Conservation (phyloP, 768 basidiomycete species). For the Xerocomellus dryophilus region DNA sequence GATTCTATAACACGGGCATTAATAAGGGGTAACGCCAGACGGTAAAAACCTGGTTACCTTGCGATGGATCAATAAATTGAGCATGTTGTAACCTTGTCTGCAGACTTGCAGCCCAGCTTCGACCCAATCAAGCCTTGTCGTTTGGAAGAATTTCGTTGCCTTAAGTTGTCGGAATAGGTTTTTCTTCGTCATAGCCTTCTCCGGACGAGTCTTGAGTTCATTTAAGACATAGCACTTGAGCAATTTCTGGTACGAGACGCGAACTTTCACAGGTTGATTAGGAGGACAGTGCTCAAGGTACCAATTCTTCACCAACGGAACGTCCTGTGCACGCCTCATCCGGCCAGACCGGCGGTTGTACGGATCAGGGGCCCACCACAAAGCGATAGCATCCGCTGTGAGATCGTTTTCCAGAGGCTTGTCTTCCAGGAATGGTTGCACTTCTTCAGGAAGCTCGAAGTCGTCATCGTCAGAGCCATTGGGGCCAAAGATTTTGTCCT, state of each 20-base stretch:
- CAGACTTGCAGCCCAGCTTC: constrained; percentile 98
- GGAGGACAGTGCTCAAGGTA: constrained; percentile 98
- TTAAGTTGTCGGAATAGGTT: constrained; percentile 94
- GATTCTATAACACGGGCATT: constrained; percentile 47
- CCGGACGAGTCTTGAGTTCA: constrained; percentile 81
- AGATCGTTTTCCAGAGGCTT: constrained; percentile 83
- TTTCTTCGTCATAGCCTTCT: constrained; percentile 98
- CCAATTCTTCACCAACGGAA: constrained; percentile 97
- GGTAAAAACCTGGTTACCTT: constrained; percentile 51
- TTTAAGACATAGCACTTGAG: constrained; percentile 95
- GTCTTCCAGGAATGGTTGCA: constrained; percentile 78
- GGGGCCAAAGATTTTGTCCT: constrained; percentile 89
- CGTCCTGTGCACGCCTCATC: constrained; percentile 91
- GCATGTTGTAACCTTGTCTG: constrained; percentile 99
- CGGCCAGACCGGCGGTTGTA: constrained; percentile 90
- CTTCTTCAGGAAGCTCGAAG: constrained; percentile 76
- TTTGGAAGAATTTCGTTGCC: constrained; percentile 99
- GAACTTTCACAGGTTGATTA: constrained; percentile 93
- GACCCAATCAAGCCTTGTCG: constrained; percentile 96
- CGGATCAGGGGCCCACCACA: constrained; percentile 99
- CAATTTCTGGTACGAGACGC: constrained; percentile 98
- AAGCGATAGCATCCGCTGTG: constrained; percentile 93
- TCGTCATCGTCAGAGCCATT: constrained; percentile 83
- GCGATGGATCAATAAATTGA: constrained; percentile 97
- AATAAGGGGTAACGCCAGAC: background rate